Evolutionary conservation across 2,329 filamentous ascomycete species (phyloP).

Genomic region (Onygenales sp.): DNA sequence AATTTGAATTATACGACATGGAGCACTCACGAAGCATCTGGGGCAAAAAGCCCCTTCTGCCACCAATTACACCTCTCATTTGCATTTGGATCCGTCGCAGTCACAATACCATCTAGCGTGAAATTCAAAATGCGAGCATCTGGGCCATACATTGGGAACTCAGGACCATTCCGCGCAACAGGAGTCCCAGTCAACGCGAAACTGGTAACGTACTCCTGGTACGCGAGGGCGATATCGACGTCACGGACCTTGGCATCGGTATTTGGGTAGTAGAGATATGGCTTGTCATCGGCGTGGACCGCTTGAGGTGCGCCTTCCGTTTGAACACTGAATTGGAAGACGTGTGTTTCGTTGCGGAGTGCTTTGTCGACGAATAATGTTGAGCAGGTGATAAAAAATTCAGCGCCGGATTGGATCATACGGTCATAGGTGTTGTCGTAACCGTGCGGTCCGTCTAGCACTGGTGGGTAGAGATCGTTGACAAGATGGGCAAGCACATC

Average conservation of each 20-base stretch:
- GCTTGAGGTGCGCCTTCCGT: constrained; percentile 17
- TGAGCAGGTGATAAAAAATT: constrained; percentile 40
- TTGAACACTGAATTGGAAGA: constrained; percentile 41
- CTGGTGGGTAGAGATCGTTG: constrained; percentile 38
- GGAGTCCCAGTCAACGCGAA: not conserved
- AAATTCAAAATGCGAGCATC: not conserved
- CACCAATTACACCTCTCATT: constrained; percentile 42
- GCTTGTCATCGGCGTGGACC: constrained; percentile 10
- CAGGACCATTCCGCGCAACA: constrained; percentile 20
- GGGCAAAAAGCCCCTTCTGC: constrained; percentile 30
- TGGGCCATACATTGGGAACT: constrained; percentile 10
- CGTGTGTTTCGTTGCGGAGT: constrained; percentile 38
- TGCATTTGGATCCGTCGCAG: constrained; percentile 20
- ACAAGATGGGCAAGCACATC: constrained; percentile 32
- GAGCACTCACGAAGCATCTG: too few relatives aligned
- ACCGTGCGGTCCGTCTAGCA: constrained; percentile 33
- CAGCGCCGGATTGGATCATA: constrained; percentile 16
- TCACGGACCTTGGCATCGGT: not conserved
- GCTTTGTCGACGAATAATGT: constrained; percentile 41
- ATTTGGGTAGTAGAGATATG: constrained; percentile 3
- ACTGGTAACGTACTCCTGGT: not conserved
- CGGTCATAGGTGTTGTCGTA: constrained; percentile 23
- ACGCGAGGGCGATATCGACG: not conserved
- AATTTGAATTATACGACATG: too few relatives aligned
- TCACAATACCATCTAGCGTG: constrained; percentile 8